phyloP scores from a whole-genome alignment of 352 stramenopile genomes.

The Pythium periplocum region DNA sequence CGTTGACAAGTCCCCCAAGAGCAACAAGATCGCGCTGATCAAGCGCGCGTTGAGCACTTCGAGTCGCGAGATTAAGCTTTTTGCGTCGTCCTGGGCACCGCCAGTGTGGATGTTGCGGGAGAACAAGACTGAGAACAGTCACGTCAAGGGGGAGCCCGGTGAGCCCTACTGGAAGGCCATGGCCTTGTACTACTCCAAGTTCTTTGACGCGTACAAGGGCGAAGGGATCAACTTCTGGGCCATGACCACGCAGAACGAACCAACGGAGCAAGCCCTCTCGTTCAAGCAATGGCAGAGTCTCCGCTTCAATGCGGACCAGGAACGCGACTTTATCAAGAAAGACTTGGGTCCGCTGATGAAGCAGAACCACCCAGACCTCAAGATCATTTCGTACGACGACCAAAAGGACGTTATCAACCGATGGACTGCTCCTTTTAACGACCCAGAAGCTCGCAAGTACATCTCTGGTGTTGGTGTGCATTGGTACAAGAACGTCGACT shows the following conservation, averaged over 20 bases:
- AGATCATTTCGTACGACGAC: constrained; percentile 79
- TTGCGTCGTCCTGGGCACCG: constrained; percentile 71
- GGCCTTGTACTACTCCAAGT: constrained; percentile 82
- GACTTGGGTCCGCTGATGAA: constrained; percentile 60
- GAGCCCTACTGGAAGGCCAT: constrained; percentile 56
- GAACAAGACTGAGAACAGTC: constrained; percentile 43
- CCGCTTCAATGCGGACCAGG: constrained; percentile 20
- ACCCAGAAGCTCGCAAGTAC: constrained; percentile 50
- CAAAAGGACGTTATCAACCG: constrained; percentile 59
- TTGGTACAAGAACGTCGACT: constrained; percentile 67
- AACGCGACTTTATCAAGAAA: constrained; percentile 59
- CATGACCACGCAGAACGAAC: constrained; percentile 79
- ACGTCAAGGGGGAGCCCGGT: constrained; percentile 33
- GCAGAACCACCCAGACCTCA: constrained; percentile 54
- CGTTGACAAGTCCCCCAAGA: constrained; percentile 52
- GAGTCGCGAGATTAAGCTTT: constrained; percentile 49
- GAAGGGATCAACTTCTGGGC: constrained; percentile 64
- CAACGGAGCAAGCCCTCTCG: constrained; percentile 32
- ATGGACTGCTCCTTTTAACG: constrained; percentile 25
- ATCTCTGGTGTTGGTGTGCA: constrained; percentile 79
- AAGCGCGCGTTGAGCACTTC: constrained; percentile 38
- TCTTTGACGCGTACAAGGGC: constrained; percentile 63
- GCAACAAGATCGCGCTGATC: constrained; percentile 64
- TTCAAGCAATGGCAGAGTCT: constrained; percentile 45
- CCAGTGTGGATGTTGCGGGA: constrained; percentile 79